Conservation (phyloP, 768 basidiomycete species). For the Hydnomerulius pinastri region DNA sequence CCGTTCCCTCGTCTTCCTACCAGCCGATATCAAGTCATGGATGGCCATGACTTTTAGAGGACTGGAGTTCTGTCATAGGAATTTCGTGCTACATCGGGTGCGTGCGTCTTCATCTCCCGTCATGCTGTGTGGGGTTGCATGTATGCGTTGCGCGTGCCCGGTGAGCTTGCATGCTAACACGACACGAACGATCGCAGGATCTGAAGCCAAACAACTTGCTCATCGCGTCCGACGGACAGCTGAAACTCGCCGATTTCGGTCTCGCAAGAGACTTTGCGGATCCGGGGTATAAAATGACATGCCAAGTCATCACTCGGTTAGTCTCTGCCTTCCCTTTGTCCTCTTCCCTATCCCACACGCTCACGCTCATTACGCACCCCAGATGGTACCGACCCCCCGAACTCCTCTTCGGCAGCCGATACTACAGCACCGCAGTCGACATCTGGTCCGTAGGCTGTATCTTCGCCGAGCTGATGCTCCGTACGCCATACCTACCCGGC, state of each 20-base stretch:
- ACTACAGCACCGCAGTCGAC: slow-evolving; percentile 91
- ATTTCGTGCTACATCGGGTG: slow-evolving; percentile 92
- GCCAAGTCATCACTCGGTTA: slow-evolving; percentile 95
- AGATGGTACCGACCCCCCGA: slow-evolving; percentile 99
- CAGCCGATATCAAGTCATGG: slow-evolving; percentile 98
- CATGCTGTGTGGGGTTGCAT: slow-evolving; percentile 10
- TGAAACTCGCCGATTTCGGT: slow-evolving; percentile 99
- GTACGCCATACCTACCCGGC: slow-evolving; percentile 93
- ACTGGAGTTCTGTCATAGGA: slow-evolving; percentile 97
- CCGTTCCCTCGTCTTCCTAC: slow-evolving; percentile 85
- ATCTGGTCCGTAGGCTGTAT: slow-evolving; percentile 99
- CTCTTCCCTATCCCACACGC: background rate
- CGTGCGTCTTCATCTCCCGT: slow-evolving; percentile 23
- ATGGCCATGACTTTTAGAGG: slow-evolving; percentile 98
- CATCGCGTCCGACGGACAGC: slow-evolving; percentile 84
- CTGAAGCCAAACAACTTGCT: slow-evolving; percentile 98
- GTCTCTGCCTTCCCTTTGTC: slow-evolving; percentile 23
- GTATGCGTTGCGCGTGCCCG: slow-evolving; percentile 4
- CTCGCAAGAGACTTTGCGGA: slow-evolving; percentile 96
- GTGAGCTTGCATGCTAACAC: slow-evolving; percentile 8
- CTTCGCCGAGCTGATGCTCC: slow-evolving; percentile 95
- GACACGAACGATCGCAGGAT: slow-evolving; percentile 59
- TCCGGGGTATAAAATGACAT: slow-evolving; percentile 95
- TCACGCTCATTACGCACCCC: background rate
- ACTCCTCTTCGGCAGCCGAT: slow-evolving; percentile 85